These are phyloP conservation scores for Trichoderma virens DNA, from an alignment of 495 filamentous ascomycete species.

Conservation along the genomic window DNA sequence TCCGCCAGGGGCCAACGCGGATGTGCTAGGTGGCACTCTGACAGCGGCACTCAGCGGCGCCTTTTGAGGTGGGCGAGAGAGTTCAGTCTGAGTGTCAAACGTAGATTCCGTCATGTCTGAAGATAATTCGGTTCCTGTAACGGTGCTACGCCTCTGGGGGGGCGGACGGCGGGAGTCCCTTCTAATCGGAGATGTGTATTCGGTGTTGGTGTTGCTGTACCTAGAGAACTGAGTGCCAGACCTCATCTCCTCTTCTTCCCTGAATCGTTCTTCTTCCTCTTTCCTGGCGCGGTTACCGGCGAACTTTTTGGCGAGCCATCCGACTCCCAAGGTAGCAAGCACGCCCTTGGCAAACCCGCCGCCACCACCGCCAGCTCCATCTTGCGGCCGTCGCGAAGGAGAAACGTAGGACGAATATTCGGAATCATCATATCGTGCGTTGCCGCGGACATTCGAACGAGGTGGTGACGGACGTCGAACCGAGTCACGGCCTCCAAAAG, in stretches of 20 bases:
- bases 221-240: conserved; percentile 31
- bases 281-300: conserved; percentile 55
- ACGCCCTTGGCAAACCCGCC: conserved; percentile 53
- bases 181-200: conserved; percentile 47
- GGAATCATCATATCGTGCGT: conserved; percentile 29
- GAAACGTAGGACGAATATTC: conserved; percentile 45
- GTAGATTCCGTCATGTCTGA: conserved; percentile 21
- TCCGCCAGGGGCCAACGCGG: conserved; percentile 24
- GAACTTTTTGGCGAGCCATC: conserved; percentile 55
- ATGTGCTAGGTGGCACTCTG: conserved; percentile 11
- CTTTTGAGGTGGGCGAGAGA: conserved; percentile 17
- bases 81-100: conserved; percentile 28
- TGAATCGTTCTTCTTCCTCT: conserved; percentile 54
- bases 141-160: conserved; percentile 7
- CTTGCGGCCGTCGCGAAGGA: conserved; percentile 32
- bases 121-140: conserved; percentile 19
- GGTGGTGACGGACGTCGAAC: conserved; percentile 15
- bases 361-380: conserved; percentile 10
- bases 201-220: conserved; percentile 56
- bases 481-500: conserved; percentile 11
- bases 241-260: conserved; percentile 40
- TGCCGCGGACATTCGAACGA: conserved; percentile 34
- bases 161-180: conserved; percentile 35
- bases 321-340: conserved; percentile 58
- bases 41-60: conserved; percentile 12